Base-by-base conservation (phyloP, 1,284 basidiomycete genomes). In the Ustilago cynodontis region DNA sequence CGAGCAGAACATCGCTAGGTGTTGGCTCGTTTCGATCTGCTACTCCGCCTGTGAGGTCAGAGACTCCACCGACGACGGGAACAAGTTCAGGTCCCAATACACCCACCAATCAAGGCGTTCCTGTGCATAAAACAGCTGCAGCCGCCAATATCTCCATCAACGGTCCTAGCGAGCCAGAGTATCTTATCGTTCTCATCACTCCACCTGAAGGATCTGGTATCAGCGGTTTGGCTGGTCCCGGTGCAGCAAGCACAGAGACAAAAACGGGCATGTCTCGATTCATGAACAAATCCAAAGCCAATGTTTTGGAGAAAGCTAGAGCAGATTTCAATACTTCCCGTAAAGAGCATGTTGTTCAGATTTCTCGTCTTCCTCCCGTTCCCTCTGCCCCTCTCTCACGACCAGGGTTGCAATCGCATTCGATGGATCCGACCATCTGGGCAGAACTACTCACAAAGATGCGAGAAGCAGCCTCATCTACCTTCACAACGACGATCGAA, bases 321-420 rank as follows among this genome's bases (percentile, higher is more conserved):
- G 91, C 93, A 3, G 97, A 99, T 87, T 98, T 98, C 86, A 98
- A 97, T 81, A 84, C 89, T 0, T 93, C 93, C 76, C 96, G 94
- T 86, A 90, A 91, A 61, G 95, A 98, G 41, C 81, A 71, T 45
- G 71, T 79, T 37, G 63, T 79, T 18, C 65, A 79, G 43, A 59
- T 69, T 52, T 65, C 59, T n/a, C 66, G 53, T 7, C 62, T 72
- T 13, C 75, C 71, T 2, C 61, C 70, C 66, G 78, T 65, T 57
- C 81, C 85, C 22, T 29, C 82, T 60, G 33, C 52, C 33, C 28
- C 79, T 93, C 61, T 65, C n/a, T 94, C 86, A 94, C 93, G 84
- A 90, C 93, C 39, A 92, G 94, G 86, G 88, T 95, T 31, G 88
- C 53, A 82, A 75, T 47, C 83, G 88, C 53, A 82, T 77, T 47